These are phyloP conservation scores for Starmerella geochares DNA, from an alignment of 805 yeast genomes.

Conservation along the genomic window DNA sequence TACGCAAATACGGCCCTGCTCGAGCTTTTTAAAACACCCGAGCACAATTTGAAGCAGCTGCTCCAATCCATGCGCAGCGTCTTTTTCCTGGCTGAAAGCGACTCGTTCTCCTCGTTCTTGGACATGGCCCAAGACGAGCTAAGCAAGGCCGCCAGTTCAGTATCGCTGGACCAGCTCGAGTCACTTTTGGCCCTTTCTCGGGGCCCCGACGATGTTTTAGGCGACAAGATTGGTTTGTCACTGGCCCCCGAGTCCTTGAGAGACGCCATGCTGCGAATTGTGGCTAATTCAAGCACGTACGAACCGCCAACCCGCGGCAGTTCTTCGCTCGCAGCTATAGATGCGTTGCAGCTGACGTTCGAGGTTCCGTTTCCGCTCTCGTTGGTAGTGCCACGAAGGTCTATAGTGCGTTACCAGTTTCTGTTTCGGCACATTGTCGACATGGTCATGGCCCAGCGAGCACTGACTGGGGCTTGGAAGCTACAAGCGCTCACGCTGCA, in stretches of 20 bases:
- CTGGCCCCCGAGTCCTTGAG: slow-evolving; percentile 32
- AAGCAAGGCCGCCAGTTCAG: slow-evolving; percentile 32
- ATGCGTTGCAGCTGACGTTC: slow-evolving; percentile 34
- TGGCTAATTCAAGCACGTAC: not conserved
- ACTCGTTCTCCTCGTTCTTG: slow-evolving; percentile 44
- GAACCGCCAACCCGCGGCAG: not conserved
- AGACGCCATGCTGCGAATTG: slow-evolving; percentile 11
- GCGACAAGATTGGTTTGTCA: slow-evolving; percentile 29
- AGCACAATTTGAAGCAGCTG: slow-evolving; percentile 45
- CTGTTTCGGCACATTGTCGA: slow-evolving; percentile 55
- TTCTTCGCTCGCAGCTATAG: slow-evolving; percentile 26
- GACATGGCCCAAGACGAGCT: slow-evolving; percentile 45
- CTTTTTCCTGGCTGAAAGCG: slow-evolving; percentile 46
- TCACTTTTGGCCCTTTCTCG: slow-evolving; percentile 26
- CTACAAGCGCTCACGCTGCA: slow-evolving; percentile 4
- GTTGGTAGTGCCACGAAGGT: slow-evolving; percentile 58
- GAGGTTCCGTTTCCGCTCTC: slow-evolving; percentile 77
- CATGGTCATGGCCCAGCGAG: slow-evolving; percentile 40
- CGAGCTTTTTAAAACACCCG: slow-evolving; percentile 39
- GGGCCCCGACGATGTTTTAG: slow-evolving; percentile 26
- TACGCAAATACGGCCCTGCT: slow-evolving; percentile 57
- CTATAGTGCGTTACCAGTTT: slow-evolving; percentile 66
- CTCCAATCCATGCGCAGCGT: slow-evolving; percentile 41
- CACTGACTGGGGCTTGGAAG: slow-evolving; percentile 1
- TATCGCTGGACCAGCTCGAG: slow-evolving; percentile 31